Percentiles rank a stretch among this genome's conserved stretches.
These are phyloP conservation scores for Pisolithus orientalis DNA, from an alignment of 768 basidiomycete genomes.

Conservation along the genomic window DNA sequence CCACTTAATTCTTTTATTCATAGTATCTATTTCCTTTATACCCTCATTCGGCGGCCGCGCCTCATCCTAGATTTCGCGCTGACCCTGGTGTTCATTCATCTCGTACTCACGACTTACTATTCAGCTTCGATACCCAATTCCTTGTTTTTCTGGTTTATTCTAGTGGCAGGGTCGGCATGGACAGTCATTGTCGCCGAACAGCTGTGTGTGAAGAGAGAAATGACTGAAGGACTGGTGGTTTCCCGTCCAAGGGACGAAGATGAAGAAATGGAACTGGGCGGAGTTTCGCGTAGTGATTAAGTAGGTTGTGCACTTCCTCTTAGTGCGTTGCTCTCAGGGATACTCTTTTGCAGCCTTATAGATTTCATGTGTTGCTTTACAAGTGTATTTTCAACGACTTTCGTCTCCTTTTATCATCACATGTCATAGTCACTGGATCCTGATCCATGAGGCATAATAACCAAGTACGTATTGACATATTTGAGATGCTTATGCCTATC, in stretches of 20 bases:
- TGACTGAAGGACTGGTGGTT: conserved; percentile 74
- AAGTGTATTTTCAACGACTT: too few relatives aligned
- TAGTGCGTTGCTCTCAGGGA: not conserved
- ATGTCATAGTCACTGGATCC: too few relatives aligned
- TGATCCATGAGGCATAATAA: too few relatives aligned
- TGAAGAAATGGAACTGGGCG: conserved; percentile 53
- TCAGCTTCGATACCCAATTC: conserved; percentile 68
- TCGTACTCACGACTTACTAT: conserved; percentile 89
- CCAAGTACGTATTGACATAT: too few relatives aligned
- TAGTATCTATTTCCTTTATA: conserved; percentile 76
- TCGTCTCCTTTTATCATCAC: too few relatives aligned
- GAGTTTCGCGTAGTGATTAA: conserved; percentile 51
- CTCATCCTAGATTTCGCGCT: conserved; percentile 92
- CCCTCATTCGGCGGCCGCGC: conserved; percentile 84
- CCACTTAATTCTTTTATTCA: conserved; percentile 7
- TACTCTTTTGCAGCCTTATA: not conserved
- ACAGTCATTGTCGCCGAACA: conserved; percentile 85
- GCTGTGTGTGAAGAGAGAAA: conserved; percentile 84
- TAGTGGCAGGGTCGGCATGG: conserved; percentile 62
- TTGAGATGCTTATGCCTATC: too few relatives aligned
- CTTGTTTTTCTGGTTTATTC: conserved; percentile 85
- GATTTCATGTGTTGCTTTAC: not conserved
- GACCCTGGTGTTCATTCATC: conserved; percentile 86
- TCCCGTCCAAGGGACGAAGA: conserved; percentile 35
- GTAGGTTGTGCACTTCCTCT: conserved; percentile 32